Base-by-base conservation (phyloP, 768 basidiomycete species). In the Russula emetica region DNA sequence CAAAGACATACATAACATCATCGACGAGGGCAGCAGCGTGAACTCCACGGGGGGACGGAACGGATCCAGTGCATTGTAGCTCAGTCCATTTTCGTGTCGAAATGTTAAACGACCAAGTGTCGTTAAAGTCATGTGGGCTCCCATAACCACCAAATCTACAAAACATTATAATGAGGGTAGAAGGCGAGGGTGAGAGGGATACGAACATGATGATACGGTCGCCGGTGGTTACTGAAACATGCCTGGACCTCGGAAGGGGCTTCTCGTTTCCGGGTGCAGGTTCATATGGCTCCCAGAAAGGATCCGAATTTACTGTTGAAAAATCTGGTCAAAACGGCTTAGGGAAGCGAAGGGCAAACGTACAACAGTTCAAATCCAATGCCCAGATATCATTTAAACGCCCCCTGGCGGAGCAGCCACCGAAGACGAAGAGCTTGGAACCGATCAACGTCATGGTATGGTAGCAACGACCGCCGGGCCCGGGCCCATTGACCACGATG, bases 41-140 rank as follows among this genome's bases (percentile, higher is more conserved):
- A n/a, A n/a, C n/a, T n/a, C n/a, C n/a, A n/a, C n/a, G n/a, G n/a
- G n/a, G n/a, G n/a, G n/a, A 88, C 22, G 97, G 97, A 54, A 98
- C 97, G 72, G 90, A 98, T 1, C 97, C 97, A 62, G 96, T 98
- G 75, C 95, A 98, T 22, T 88, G 85, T 44, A 99, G 78, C 72
- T 99, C 96, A 5, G 87, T 82, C 97, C 97, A 99, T 51, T 76
- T 83, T 60, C 83, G 80, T 0, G 92, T 88, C 45, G 79, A 80
- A 57, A 94, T 78, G 73, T 96, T 92, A 75, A 91, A 98, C 1
- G 86, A 82, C 97, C 97, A 99, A 8, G 94, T 98, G 73, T 99
- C 97, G 74, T 98, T 98, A 77, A 98, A 99, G 73, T 98, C 95
- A 75, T 90, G 98, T 72, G 89, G 86, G 22, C 94, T 94, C 72